These are phyloP conservation scores for Penicillium hesseltinei DNA, from an alignment of 2,329 filamentous ascomycete species.

Conservation along the genomic window DNA sequence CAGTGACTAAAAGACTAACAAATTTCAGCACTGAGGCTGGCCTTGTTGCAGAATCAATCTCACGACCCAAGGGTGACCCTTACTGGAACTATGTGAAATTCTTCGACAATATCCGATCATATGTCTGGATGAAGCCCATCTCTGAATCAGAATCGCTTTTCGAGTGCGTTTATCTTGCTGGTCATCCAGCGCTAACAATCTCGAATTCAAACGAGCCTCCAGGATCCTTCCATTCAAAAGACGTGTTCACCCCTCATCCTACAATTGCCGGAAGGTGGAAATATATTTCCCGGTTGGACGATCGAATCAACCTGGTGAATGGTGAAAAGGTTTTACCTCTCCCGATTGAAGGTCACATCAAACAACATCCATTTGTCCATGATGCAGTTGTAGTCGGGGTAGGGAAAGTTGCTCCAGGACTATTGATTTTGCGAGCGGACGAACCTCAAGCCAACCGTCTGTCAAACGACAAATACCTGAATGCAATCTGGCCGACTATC, in stretches of 20 bases:
- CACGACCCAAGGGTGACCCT: constrained; percentile 38
- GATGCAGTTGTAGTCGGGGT: constrained; percentile 35
- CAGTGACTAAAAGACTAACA: constrained; percentile 4
- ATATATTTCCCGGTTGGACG: constrained; percentile 33
- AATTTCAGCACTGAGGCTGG: constrained; percentile 44
- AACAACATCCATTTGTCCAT: constrained; percentile 31
- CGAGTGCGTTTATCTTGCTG: constrained; percentile 33
- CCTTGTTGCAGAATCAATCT: constrained; percentile 44
- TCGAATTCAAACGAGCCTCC: constrained; percentile 35
- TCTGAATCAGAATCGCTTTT: constrained; percentile 21
- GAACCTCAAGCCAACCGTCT: constrained; percentile 22
- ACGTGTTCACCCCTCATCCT: constrained; percentile 35
- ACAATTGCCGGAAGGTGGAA: constrained; percentile 33
- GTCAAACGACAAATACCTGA: constrained; percentile 35
- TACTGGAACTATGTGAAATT: constrained; percentile 47
- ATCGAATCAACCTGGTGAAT: constrained; percentile 34
- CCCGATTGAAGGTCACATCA: constrained; percentile 34
- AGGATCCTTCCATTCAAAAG: constrained; percentile 35
- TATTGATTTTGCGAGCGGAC: constrained; percentile 29
- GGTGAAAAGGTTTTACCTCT: constrained; percentile 38
- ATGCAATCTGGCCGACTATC: constrained; percentile 40
- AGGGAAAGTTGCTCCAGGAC: constrained; percentile 26
- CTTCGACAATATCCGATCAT: constrained; percentile 37
- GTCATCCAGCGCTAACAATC: constrained; percentile 32
- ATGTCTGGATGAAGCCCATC: constrained; percentile 41